Evolutionary conservation across 225 moss, liverwort and hornwort species (phyloP), one percentile per base, ranked within the genome.

Genomic region (Pseudisothecium myosuroides): DNA sequence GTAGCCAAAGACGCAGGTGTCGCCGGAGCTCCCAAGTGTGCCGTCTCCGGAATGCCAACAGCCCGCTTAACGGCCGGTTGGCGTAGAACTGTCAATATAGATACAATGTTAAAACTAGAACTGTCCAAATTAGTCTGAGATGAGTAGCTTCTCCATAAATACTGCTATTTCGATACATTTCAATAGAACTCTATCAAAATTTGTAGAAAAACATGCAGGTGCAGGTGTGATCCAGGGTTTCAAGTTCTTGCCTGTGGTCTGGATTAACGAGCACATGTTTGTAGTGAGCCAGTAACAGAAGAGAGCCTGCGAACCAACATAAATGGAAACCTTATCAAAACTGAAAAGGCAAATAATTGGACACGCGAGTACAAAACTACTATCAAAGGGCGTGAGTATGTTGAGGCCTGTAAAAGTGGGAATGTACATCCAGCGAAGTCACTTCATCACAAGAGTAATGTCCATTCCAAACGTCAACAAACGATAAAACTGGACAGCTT

Each of bases 261-360:
- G 99, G 22, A 96, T 88, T 86, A 99, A 90, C 27, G 97, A 99
- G 93, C 91, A 99, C 79, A 99, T 90, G 68, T 99, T 99, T 72
- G 99, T 95, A 80, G 99, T 99, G 88, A 99, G 95, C 99, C 99
- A 99, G 76, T 99, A 99, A 92, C 97, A 99, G 88, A 99, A 99
- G 80, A 99, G 95, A 43, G 99, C 99, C 98, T 99, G 95, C 81
- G 83, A 71, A 89, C 31, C 50, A 67, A 69, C 65, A 86, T 61
- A 28, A 52, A 41, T 17, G 55, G 55, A 73, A 85, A 72, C 39
- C 74, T 74, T 54, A n/a, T 86, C 67, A 89, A 69, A 80, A 89
- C 55, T 68, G 55, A 36, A 31, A 73, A 34, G 49, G 45, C 50
- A 81, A 34, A 67, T 49, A 59, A 79, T 18, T 81, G 45, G 7